phyloP scores from a whole-genome alignment of 192 early-diverging fungal species.

The Umbelopsis ramanniana region DNA sequence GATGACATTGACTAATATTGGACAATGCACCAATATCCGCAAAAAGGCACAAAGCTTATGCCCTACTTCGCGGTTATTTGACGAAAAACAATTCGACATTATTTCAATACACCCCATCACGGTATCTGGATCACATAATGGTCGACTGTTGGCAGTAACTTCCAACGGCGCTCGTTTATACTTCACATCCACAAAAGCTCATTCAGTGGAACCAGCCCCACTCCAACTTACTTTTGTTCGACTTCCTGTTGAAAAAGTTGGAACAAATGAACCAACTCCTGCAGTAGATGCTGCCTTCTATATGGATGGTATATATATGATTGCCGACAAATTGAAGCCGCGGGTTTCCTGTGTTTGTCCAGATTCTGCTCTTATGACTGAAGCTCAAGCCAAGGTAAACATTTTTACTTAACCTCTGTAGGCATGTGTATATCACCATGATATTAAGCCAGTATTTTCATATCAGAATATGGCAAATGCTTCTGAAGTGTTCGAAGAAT shows the following conservation, averaged over 20 bases:
- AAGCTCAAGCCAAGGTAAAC: neutral
- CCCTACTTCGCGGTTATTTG: conserved; percentile 49
- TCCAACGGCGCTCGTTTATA: conserved; percentile 79
- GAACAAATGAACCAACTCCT: neutral
- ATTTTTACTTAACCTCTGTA: neutral
- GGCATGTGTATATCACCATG: neutral
- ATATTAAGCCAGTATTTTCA: conserved; percentile 32
- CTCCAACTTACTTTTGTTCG: conserved; percentile 76
- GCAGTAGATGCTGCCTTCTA: conserved; percentile 56
- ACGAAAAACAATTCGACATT: conserved; percentile 62
- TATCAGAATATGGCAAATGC: conserved; percentile 50
- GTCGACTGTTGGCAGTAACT: conserved; percentile 79
- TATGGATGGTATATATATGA: conserved; percentile 60
- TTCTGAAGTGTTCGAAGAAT: conserved; percentile 23
- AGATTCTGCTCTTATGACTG: conserved; percentile 7
- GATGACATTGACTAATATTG: conserved; percentile 55
- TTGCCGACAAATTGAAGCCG: conserved; percentile 33
- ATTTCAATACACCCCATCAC: conserved; percentile 76
- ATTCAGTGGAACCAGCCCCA: conserved; percentile 38
- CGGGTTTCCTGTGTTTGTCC: conserved; percentile 22
- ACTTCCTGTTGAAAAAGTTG: conserved; percentile 40
- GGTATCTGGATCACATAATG: conserved; percentile 59
- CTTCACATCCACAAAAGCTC: conserved; percentile 49
- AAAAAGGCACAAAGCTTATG: conserved; percentile 50
- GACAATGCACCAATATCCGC: conserved; percentile 53